Base-by-base conservation (phyloP, 192 early-diverging fungal species). In the Backusella sp. region DNA sequence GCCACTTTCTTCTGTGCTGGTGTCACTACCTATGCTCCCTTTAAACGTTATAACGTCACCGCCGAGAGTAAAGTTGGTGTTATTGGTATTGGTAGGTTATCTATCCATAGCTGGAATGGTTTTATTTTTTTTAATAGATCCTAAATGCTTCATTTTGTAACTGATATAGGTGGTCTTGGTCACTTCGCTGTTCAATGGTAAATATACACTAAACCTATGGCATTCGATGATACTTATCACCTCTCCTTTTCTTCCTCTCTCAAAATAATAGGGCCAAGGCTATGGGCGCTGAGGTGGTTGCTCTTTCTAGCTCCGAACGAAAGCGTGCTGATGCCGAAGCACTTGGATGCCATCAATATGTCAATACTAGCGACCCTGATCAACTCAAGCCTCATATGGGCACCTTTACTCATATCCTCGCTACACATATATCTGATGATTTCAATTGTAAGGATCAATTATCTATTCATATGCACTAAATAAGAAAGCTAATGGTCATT, bases 1-100 rank as follows among this genome's bases (percentile, higher is more conserved):
- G 90, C 91, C 2, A 92, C 94, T 17, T 86, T 96, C 32, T 78
- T 97, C 76, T 97, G 95, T 79, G 94, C 94, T 65, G 95, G 94
- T 32, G 79, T 77, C 0, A 70, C 68, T n/a, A 88, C 91, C 5
- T 92, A 81, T 65, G 73, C 80, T 37, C 84, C 91, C 53, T 77
- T 94, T 11, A 77, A 80, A 42, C 79, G 83, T 8, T 36, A 79
- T 73, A 73, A 84, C 56, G 81, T 88, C 41, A 84, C 78, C 19
- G 42, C 82, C 1, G 84, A 84, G 1, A 79, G 70, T 52, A 71
- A 62, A 7, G 90, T 93, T 52, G 92, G 88, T 52, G 80, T 93
- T 6, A 53, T 53, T 53, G 52, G 19, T 53, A 19, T 53, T 53
- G 52, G 52, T 53, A 15, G 17, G 42, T 44, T 3, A 44, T 32